Evolutionary conservation across 1,139 yeast species (phyloP).

Genomic region (Lodderomyces jiufengensis): DNA sequence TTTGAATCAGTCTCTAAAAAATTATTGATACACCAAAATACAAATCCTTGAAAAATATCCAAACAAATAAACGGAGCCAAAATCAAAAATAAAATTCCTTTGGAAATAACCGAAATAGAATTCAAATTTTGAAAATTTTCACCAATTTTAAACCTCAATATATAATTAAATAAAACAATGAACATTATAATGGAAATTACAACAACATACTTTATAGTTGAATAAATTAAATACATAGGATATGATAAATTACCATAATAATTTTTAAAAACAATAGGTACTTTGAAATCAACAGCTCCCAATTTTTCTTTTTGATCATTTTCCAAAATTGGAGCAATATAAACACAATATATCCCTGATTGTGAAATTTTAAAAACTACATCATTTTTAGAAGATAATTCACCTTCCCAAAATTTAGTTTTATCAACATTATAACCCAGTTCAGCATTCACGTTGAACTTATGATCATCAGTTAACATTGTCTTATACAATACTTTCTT

Average conservation of each 20-base stretch:
- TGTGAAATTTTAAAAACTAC: slow-evolving; percentile 16
- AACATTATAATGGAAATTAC: slow-evolving; percentile 18
- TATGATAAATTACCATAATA: slow-evolving; percentile 29
- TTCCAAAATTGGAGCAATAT: slow-evolving; percentile 23
- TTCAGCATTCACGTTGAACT: slow-evolving; percentile 10
- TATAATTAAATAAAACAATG: slow-evolving; percentile 24
- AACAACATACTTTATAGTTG: slow-evolving; percentile 17
- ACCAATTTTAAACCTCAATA: slow-evolving; percentile 27
- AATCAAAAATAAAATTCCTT: slow-evolving; percentile 28
- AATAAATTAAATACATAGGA: slow-evolving; percentile 19
- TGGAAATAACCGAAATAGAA: slow-evolving; percentile 33
- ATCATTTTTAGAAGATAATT: slow-evolving; percentile 6
- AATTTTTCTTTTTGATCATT: slow-evolving; percentile 2
- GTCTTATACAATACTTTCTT: slow-evolving; percentile 14
- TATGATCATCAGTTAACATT: slow-evolving; percentile 8
- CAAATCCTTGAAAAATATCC: slow-evolving; percentile 12
- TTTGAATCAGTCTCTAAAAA: slow-evolving; percentile 8
- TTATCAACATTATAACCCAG: slow-evolving; percentile 7
- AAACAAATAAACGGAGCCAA: slow-evolving; percentile 23
- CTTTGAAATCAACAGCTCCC: slow-evolving; percentile 12
- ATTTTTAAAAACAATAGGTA: slow-evolving; percentile 22
- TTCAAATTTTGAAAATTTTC: slow-evolving; percentile 29
- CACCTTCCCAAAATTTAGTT: slow-evolving; percentile 11
- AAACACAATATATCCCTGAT: slow-evolving; percentile 35
- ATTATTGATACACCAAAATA: slow-evolving; percentile 19